Evolutionary conservation across 2,329 filamentous ascomycete species (phyloP), one percentile per base, ranked within the genome.

Genomic region (Phialemoniopsis sp.): DNA sequence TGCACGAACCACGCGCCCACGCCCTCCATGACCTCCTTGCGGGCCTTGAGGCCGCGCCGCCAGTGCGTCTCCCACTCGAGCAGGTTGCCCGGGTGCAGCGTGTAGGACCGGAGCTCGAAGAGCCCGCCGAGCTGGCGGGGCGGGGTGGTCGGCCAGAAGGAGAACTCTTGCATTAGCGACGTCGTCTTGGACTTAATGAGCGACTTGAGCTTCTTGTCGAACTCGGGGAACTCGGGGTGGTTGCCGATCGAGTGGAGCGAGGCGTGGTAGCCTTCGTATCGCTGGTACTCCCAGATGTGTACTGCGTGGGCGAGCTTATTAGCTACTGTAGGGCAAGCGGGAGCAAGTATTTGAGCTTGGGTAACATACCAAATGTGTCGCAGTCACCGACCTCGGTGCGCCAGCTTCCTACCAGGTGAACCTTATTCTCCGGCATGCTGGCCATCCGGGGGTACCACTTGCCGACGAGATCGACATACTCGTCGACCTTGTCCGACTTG

Each of bases 61-160:
- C 93, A 98, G 67, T 98, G 93, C 31, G 88, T 94, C 74, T 98
- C 93, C 93, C 93, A 98, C 67, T 98, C 93, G 8, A 98, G 77
- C 32, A 98, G 74, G 61, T 96, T 96, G 32, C 93, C 93, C 0
- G 93, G 93, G 59, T 96, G 89, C 16, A 98, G 77, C 5, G 89
- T 96, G 70, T 98, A 98, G 2, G 93, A 96, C 38, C 93, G 87
- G 28, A 98, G 76, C 70, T 98, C 93, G 59, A 98, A 98, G 32
- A 98, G 67, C 34, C 93, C 93, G 40, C 93, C 93, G 1, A 98
- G 79, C 55, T 88, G 75, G 44, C 93, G 88, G 1, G 93, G 93
- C 5, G 90, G 78, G 0, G 89, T 91, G 4, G 93, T 98, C 2
- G 93, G 93, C 93, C 93, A 98, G 76, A 98, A 98, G 29, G 90